phyloP scores from a whole-genome alignment of 2,329 filamentous ascomycete species.

The Trichocomaceae sp. region DNA sequence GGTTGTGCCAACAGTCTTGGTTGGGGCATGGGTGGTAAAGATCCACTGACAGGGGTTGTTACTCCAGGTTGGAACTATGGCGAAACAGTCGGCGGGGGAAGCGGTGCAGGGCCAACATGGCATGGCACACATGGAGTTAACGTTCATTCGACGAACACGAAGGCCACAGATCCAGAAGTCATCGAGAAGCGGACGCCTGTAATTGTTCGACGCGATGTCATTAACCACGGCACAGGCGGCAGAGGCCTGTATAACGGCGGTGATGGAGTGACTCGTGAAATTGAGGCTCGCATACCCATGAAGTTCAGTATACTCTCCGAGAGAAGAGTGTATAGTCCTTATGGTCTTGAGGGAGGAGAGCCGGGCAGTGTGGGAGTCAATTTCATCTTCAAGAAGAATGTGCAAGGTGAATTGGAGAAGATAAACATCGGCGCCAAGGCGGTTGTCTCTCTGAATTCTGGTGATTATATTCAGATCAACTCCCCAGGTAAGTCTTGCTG shows the following conservation, averaged over 20 bases:
- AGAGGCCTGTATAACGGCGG: slow-evolving; percentile 59
- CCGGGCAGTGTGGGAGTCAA: slow-evolving; percentile 13
- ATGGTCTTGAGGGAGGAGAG: slow-evolving; percentile 71
- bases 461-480: slow-evolving; percentile 13
- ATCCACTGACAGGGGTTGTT: slow-evolving; percentile 18
- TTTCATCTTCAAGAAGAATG: slow-evolving; percentile 13
- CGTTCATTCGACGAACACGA: slow-evolving; percentile 73
- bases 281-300: slow-evolving; percentile 69
- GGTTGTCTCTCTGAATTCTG: slow-evolving; percentile 5
- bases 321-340: slow-evolving; percentile 63
- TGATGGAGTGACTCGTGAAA: slow-evolving; percentile 65
- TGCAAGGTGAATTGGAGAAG: slow-evolving; percentile 7
- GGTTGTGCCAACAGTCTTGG: slow-evolving; percentile 73
- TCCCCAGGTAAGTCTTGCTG: slow-evolving; percentile 9
- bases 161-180: slow-evolving; percentile 69
- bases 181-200: slow-evolving; percentile 69
- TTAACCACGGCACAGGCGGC: slow-evolving; percentile 57
- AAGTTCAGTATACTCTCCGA: slow-evolving; percentile 72
- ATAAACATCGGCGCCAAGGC: slow-evolving; percentile 13
- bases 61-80: slow-evolving; percentile 27
- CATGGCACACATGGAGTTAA: slow-evolving; percentile 65
- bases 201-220: slow-evolving; percentile 59
- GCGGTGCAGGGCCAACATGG: slow-evolving; percentile 64
- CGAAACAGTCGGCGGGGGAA: slow-evolving; percentile 70
- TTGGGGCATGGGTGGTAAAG: slow-evolving; percentile 67